Percentiles rank a stretch among this genome's conserved stretches.
Evolutionary conservation across 2,329 filamentous ascomycete genomes (phyloP).

Genomic region (Cytospora schulzeri): DNA sequence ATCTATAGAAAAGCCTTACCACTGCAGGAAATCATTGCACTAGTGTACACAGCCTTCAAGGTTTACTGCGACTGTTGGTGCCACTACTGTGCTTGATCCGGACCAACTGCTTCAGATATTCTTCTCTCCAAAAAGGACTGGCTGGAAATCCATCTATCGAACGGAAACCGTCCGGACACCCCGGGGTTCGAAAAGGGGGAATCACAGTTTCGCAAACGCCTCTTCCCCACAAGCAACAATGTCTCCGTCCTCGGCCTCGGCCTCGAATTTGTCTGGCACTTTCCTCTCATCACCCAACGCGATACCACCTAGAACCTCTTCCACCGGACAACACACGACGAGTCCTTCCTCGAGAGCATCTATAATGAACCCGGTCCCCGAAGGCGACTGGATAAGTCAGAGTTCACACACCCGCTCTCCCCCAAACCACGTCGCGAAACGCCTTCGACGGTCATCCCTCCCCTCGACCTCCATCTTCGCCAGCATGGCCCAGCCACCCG

Average conservation of each 20-base stretch:
- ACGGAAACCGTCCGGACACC: not conserved
- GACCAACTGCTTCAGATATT: not conserved
- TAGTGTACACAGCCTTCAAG: not conserved
- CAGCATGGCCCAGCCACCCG: conserved; percentile 41
- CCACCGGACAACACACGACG: conserved; percentile 51
- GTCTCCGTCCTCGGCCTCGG: conserved; percentile 31
- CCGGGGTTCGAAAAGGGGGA: not conserved
- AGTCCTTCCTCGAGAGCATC: conserved; percentile 34
- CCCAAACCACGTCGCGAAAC: conserved; percentile 28
- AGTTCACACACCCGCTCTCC: conserved; percentile 35
- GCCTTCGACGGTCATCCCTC: conserved; percentile 36
- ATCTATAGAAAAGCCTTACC: not conserved
- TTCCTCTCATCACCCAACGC: conserved; percentile 60
- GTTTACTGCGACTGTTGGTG: not conserved
- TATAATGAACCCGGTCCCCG: conserved; percentile 57
- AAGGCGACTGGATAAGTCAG: conserved; percentile 62
- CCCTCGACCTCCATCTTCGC: conserved; percentile 37
- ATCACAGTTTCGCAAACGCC: not conserved
- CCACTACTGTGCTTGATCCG: not conserved
- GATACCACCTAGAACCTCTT: conserved; percentile 75
- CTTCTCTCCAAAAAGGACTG: not conserved
- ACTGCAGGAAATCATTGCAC: not conserved
- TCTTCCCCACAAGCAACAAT: conserved; percentile 8
- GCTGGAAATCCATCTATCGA: not conserved
- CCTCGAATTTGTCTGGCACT: conserved; percentile 28